phyloP scores from a whole-genome alignment of 2,329 filamentous ascomycete species.

The Zymoseptoria ardabiliae region DNA sequence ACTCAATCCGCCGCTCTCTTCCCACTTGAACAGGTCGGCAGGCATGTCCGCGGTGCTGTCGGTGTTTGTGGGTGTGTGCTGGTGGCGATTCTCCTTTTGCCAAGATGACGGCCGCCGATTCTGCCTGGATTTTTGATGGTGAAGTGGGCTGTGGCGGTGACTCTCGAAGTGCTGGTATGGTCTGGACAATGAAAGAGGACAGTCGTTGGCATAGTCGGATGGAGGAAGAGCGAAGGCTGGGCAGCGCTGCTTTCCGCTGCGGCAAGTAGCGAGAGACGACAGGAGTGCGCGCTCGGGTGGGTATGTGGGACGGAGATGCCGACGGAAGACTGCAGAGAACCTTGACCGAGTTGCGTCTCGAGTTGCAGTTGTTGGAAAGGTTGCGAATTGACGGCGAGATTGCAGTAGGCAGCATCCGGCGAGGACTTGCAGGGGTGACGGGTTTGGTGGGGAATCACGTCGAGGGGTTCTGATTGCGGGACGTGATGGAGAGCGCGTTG shows the following conservation, averaged over 20 bases:
- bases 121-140: slow-evolving; percentile 2
- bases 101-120: slow-evolving; percentile 2
- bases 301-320: background rate
- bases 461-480: background rate
- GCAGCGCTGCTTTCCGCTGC: background rate
- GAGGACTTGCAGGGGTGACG: background rate
- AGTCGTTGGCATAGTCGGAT: background rate
- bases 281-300: background rate
- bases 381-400: background rate
- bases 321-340: background rate
- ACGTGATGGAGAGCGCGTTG: background rate
- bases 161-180: background rate
- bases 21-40: slow-evolving; percentile 28
- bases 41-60: background rate
- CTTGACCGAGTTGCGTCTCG: background rate
- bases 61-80: background rate
- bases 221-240: background rate
- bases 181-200: background rate
- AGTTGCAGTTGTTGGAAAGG: background rate
- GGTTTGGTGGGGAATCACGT: background rate
- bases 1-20: slow-evolving; percentile 27
- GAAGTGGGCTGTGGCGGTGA: background rate
- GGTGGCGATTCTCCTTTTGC: background rate
- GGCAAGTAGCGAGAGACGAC: background rate
- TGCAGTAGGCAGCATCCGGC: background rate